phyloP scores from a whole-genome alignment of 129 eudicot species.

The Flaveria linearis region DNA sequence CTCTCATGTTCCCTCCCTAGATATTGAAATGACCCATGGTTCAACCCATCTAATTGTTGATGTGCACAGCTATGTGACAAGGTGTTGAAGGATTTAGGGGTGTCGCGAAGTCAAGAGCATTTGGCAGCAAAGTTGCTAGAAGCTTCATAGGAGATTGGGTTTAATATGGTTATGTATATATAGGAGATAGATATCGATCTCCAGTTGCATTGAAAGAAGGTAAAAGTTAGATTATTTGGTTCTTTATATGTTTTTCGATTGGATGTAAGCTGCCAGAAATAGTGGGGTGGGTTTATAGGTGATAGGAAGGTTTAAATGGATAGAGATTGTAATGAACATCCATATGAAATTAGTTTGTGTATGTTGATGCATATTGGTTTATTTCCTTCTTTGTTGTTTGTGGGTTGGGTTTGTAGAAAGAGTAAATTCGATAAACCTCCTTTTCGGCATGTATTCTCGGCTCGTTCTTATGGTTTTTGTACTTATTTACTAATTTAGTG shows the following conservation, averaged over 20 bases:
- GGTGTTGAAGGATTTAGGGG: constrained; percentile 72
- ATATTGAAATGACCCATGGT: background rate
- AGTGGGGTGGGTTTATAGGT: background rate
- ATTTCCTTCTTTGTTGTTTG: too few species aligned
- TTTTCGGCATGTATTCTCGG: too few species aligned
- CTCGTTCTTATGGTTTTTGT: too few species aligned
- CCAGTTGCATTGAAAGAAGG: constrained; percentile 22
- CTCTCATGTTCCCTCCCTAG: background rate
- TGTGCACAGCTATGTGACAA: constrained; percentile 70
- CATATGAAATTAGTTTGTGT: constrained; percentile 8
- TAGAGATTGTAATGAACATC: constrained; percentile 7
- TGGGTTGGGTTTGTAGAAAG: too few species aligned
- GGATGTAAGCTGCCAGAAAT: background rate
- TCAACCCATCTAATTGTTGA: background rate
- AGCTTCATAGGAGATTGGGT: constrained; percentile 11
- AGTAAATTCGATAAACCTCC: too few species aligned
- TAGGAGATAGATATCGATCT: constrained; percentile 23
- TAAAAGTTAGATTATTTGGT: constrained; percentile 26
- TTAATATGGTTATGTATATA: constrained; percentile 6
- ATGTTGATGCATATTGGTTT: background rate
- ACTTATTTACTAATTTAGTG: too few species aligned
- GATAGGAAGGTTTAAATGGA: background rate
- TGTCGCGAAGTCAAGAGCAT: constrained; percentile 58
- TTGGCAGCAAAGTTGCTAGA: constrained; percentile 48
- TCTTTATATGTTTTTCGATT: constrained; percentile 12